Evolutionary conservation across 352 stramenopile species (phyloP), one percentile per base, ranked within the genome.

Genomic region (Elongisporangium anandrum): DNA sequence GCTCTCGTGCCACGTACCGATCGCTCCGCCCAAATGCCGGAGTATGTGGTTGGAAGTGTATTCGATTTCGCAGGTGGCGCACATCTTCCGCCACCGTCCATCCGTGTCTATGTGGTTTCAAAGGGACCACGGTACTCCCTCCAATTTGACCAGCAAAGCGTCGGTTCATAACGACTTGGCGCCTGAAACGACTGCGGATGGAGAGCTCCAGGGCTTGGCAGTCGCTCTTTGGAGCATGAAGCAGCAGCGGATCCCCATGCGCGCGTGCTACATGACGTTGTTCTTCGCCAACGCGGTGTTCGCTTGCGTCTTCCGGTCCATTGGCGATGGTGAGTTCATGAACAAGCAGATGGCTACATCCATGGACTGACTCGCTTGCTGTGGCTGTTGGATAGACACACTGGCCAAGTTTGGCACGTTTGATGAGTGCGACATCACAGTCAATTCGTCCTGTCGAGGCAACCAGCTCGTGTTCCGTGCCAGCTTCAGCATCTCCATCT

Each of bases 251-350:
- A 75, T 75, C 53, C 75, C 65, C 53, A 34, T 79, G 26, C 79
- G 79, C 1, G 63, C 59, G 10, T 63, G 68, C 39, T 93, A 91
- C 57, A 75, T 90, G 19, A 63, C 39, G 16, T 61, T 91, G 24
- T 93, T 93, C 75, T 85, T 93, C 55, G 74, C 70, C 52, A 93
- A 90, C 50, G 77, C 81, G 26, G 80, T 88, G 51, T 82, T 90
- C 50, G 83, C 79, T 0, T 72, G 63, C 7, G 57, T 89, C 50
- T 82, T 93, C 64, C 82, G 85, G 58, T 73, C 77, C 10, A 63
- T 87, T 10, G 83, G 83, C 0, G 65, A 85, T 70, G 73, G 77
- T 91, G 39, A 4, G 59, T 15, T 5, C 19, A 22, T 21, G 26
- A 19, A 41, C 51, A 59, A 57, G 8, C 51, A 55, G 21, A 22